phyloP scores from a whole-genome alignment of 2,329 filamentous ascomycete species.

The Huntiella omanensis region DNA sequence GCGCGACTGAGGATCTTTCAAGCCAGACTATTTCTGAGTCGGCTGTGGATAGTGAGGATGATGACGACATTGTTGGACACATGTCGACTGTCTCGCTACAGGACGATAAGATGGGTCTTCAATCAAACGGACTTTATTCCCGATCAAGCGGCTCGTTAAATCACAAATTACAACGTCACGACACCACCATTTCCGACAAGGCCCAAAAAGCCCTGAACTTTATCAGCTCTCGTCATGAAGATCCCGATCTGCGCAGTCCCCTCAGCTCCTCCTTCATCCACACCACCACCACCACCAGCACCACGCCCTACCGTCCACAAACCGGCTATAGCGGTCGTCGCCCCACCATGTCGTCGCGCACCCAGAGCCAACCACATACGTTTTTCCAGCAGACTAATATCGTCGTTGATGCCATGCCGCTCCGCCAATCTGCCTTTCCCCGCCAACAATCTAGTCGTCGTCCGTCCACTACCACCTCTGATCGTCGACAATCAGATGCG shows the following conservation, averaged over 20 bases:
- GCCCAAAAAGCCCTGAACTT: constrained; percentile 33
- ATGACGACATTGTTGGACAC: constrained; percentile 17
- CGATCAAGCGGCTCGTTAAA: constrained; percentile 15
- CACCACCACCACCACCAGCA: too few species aligned
- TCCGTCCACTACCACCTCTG: constrained; percentile 17
- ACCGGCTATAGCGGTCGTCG: constrained; percentile 6
- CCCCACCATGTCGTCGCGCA: constrained; percentile 10
- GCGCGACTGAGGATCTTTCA: constrained; percentile 15
- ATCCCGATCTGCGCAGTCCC: constrained; percentile 14
- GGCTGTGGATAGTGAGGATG: constrained; percentile 23
- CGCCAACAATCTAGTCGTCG: constrained; percentile 1
- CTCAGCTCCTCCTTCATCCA: constrained; percentile 8
- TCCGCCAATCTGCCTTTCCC: constrained; percentile 10
- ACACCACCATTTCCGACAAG: constrained; percentile 23
- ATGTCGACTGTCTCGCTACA: too few species aligned
- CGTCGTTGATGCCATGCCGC: constrained; percentile 1
- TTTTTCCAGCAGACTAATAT: constrained; percentile 8
- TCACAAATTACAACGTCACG: constrained; percentile 13
- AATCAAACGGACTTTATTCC: background rate
- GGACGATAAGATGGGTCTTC: background rate
- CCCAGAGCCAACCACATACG: constrained; percentile 11
- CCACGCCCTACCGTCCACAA: constrained; percentile 21
- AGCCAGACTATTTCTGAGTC: constrained; percentile 19
- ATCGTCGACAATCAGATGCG: constrained; percentile 14
- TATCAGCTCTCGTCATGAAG: constrained; percentile 23